Conservation (phyloP, 306 rosid genomes). For the Prosopis cineraria region DNA sequence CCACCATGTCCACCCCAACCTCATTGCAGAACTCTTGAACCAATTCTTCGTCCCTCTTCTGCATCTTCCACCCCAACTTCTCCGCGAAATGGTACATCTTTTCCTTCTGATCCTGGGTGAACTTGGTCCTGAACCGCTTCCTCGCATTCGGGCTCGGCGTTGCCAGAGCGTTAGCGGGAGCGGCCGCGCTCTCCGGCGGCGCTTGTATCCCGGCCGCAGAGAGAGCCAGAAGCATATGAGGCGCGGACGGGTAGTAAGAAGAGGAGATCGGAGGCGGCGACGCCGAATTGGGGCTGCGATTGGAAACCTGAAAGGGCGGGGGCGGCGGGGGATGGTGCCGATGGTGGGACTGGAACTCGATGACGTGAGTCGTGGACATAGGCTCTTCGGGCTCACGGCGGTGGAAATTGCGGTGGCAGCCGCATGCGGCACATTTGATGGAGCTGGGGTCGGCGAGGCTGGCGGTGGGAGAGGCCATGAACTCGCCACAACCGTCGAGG, state of each 20-base stretch:
- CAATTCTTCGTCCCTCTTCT: constrained; percentile 71
- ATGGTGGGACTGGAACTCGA: constrained; percentile 85
- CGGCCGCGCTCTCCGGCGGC: constrained; percentile 49
- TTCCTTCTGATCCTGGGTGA: constrained; percentile 79
- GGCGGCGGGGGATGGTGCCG: constrained; percentile 73
- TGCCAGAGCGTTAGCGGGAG: constrained; percentile 1
- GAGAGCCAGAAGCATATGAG: constrained; percentile 88
- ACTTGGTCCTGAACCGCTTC: constrained; percentile 76
- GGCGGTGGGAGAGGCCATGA: constrained; percentile 77
- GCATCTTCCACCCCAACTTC: constrained; percentile 89
- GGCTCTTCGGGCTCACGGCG: constrained; percentile 90
- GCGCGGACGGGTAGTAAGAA: constrained; percentile 85
- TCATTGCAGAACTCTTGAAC: constrained; percentile 66
- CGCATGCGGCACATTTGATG: constrained; percentile 92
- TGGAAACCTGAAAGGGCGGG: constrained; percentile 38
- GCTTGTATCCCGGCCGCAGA: constrained; percentile 51
- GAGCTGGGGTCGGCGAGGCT: constrained; percentile 71
- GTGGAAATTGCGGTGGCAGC: constrained; percentile 95
- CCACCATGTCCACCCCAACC: constrained; percentile 63
- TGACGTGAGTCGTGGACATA: constrained; percentile 51
- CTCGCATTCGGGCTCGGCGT: constrained; percentile 40
- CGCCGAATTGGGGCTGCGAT: constrained; percentile 73
- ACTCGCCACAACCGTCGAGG: constrained; percentile 92
- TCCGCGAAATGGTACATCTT: constrained; percentile 85
- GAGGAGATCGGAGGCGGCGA: constrained; percentile 99